Base-by-base conservation (phyloP, 2,329 filamentous ascomycete species). In the Alternaria arbusti region DNA sequence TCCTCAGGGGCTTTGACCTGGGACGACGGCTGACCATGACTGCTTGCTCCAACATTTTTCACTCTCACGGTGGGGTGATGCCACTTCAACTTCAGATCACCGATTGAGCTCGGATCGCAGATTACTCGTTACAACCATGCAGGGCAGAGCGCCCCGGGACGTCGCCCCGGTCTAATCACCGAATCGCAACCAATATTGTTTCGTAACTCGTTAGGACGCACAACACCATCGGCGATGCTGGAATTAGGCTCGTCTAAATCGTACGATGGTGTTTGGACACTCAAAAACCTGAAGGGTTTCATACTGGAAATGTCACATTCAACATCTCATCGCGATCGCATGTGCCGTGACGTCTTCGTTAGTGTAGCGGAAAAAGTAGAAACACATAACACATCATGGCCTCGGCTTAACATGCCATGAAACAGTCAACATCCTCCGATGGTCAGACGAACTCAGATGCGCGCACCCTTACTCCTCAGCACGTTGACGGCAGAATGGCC, bases 401-500 rank as follows among this genome's bases (percentile, higher is more conserved):
- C 30, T 52, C 49, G 49, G 28, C 46, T 17, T 54, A 10, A 30
- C 13, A 5, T 36, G 3, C 49, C 28, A 30, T 36, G 12, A 54
- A 32, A 46, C 22, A 28, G n/a, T 32, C 40, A 13, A 30, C 23
- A n/a, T 23, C 12, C 52, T 2, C 40, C 52, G 52, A 55, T 56
- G 45, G 5, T 12, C 20, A 7, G 8, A 6, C 49, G 7, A 20
- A 22, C 32, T 84, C 80, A 96, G 78, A 98, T 89, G 76, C 91
- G 90, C 68, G 94, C 84, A 1, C 95, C 95, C 83, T 94, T 97
- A 80, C 93, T 97, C 81, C 94, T 87, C 69, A 97, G 82, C 55
- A 97, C 86, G 75, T 97, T 97, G 59, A 97, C 81, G 15, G 90
- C 86, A 6, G 92, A 92, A 58, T 87, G 88, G 4, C 89, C 89